Percentiles rank a stretch among this genome's conserved stretches.
These are phyloP conservation scores for Malbranchea cinnamomea DNA, from an alignment of 2,329 filamentous ascomycete genomes.

Conservation along the genomic window DNA sequence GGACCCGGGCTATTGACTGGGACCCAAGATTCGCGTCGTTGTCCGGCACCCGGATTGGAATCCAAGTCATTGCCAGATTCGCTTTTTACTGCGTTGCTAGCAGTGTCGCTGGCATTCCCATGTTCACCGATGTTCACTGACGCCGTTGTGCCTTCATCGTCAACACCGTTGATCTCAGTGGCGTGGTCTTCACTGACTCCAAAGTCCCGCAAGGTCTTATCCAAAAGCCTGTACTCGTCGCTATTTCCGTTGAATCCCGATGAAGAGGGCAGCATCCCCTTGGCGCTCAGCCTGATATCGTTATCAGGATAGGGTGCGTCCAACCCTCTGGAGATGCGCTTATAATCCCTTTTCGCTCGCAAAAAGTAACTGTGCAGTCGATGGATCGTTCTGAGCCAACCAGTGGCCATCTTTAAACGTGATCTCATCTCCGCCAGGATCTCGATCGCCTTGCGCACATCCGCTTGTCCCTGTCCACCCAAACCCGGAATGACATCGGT, in stretches of 20 bases:
- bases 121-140: constrained; percentile 17
- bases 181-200: constrained; percentile 26
- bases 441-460: constrained; percentile 23
- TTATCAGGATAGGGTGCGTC: constrained; percentile 16
- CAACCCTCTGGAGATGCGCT: constrained; percentile 19
- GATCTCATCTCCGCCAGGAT: constrained; percentile 27
- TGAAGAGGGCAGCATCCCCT: constrained; percentile 13
- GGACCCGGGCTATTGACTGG: constrained; percentile 16
- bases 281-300: constrained; percentile 14
- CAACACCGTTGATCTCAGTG: constrained; percentile 16
- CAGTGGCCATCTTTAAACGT: constrained; percentile 25
- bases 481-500: constrained; percentile 10
- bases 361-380: constrained; percentile 27
- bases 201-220: constrained; percentile 27
- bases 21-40: constrained; percentile 28
- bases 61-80: constrained; percentile 22
- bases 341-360: constrained; percentile 25
- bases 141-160: constrained; percentile 19
- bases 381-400: constrained; percentile 31
- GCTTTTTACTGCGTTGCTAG: constrained; percentile 28
- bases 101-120: constrained; percentile 22
- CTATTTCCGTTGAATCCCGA: neutral
- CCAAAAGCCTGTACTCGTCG: constrained; percentile 20
- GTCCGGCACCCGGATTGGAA: constrained; percentile 16
- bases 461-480: constrained; percentile 17